phyloP scores from a whole-genome alignment of 768 basidiomycete species.

The Russula brevipes region DNA sequence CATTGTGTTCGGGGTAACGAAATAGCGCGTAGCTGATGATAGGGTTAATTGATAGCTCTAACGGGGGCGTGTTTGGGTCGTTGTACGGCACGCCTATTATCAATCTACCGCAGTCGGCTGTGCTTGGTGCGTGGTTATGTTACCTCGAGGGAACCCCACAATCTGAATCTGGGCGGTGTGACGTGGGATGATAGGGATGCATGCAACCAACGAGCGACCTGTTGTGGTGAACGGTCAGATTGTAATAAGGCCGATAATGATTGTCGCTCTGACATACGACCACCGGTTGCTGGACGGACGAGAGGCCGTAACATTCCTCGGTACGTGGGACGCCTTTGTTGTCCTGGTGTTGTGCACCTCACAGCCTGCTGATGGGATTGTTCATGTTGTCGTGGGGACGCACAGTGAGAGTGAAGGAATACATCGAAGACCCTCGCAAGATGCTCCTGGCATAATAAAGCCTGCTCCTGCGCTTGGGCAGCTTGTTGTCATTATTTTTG shows the following conservation, averaged over 20 bases:
- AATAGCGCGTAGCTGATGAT: slow-evolving; percentile 7
- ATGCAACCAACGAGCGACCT: slow-evolving; percentile 85
- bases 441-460: slow-evolving; percentile 34
- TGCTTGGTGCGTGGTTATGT: slow-evolving; percentile 56
- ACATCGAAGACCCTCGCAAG: slow-evolving; percentile 49
- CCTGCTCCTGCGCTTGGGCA: neutral
- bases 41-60: slow-evolving; percentile 56
- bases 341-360: neutral
- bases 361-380: slow-evolving; percentile 7
- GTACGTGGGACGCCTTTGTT: slow-evolving; percentile 42
- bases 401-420: slow-evolving; percentile 48
- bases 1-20: slow-evolving; percentile 4
- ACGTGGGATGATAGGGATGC: slow-evolving; percentile 59
- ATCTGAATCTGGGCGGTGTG: neutral
- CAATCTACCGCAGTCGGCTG: slow-evolving; percentile 92
- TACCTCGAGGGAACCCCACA: slow-evolving; percentile 14
- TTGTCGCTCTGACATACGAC: slow-evolving; percentile 90
- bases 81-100: slow-evolving; percentile 98
- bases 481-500: neutral
- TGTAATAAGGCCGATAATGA: slow-evolving; percentile 95
- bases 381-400: slow-evolving; percentile 15
- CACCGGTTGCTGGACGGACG: slow-evolving; percentile 93
- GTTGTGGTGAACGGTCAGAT: slow-evolving; percentile 94
- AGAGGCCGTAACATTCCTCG: slow-evolving; percentile 96
- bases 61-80: slow-evolving; percentile 97